Conservation (phyloP, 2,329 filamentous ascomycete genomes). For the Fusarium gaditjirri region DNA sequence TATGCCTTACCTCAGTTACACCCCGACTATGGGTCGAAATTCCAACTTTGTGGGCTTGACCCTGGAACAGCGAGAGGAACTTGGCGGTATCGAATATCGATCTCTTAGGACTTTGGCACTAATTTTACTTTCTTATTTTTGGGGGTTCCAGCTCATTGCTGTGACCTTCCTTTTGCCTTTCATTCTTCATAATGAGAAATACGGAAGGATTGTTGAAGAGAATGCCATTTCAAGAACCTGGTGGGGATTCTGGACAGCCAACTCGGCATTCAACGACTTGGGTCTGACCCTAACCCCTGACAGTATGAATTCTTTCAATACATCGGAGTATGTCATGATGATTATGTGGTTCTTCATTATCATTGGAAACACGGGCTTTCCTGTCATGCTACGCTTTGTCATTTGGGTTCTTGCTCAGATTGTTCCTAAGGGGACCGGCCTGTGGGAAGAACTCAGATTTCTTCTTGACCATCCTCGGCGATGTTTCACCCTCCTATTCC, state of each 20-base stretch:
- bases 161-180: constrained; percentile 81
- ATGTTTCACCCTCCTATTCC: constrained; percentile 95
- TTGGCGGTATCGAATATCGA: constrained; percentile 96
- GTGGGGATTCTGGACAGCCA: constrained; percentile 93
- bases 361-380: constrained; percentile 95
- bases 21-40: constrained; percentile 91
- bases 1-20: constrained; percentile 93
- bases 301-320: constrained; percentile 91
- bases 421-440: constrained; percentile 70
- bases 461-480: constrained; percentile 93
- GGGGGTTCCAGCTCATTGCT: constrained; percentile 83
- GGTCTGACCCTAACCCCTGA: constrained; percentile 92
- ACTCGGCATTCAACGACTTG: constrained; percentile 93
- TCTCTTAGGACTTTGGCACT: constrained; percentile 86
- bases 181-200: constrained; percentile 74
- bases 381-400: constrained; percentile 90
- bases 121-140: constrained; percentile 82
- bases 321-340: constrained; percentile 78
- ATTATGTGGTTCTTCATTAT: constrained; percentile 88
- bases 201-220: constrained; percentile 71
- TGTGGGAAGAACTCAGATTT: constrained; percentile 92
- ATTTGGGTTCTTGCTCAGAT: constrained; percentile 84
- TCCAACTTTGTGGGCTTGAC: constrained; percentile 90
- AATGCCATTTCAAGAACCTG: constrained; percentile 75
- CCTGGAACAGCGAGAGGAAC: constrained; percentile 90